Conservation (phyloP, 228 moss, liverwort and hornwort genomes). For the Sphagnum fallax region DNA sequence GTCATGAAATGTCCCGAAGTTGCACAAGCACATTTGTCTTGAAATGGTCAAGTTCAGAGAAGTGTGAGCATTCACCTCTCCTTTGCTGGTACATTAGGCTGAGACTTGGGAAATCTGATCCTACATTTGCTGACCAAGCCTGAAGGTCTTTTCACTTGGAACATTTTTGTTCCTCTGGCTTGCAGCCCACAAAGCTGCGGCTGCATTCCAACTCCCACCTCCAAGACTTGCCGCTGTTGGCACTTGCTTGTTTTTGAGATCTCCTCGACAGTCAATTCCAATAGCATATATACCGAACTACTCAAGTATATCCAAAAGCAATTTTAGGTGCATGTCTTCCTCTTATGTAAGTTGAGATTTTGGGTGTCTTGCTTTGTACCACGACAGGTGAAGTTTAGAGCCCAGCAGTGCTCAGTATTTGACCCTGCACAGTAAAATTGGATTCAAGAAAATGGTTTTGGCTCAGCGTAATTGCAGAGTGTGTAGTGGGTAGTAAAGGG, state of each 20-base stretch:
- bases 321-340: constrained; percentile 73
- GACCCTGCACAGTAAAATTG: too few species aligned
- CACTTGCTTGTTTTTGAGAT: constrained; percentile 39
- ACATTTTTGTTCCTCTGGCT: constrained; percentile 65
- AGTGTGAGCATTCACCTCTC: constrained; percentile 46
- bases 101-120: constrained; percentile 77
- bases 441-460: too few species aligned
- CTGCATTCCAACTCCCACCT: constrained; percentile 92
- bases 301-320: constrained; percentile 61
- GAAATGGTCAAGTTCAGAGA: not conserved
- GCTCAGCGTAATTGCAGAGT: too few species aligned
- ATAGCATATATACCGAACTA: not conserved
- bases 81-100: constrained; percentile 79
- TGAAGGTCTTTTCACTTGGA: constrained; percentile 73
- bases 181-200: constrained; percentile 88
- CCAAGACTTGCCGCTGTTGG: constrained; percentile 93
- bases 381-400: too few species aligned
- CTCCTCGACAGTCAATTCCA: too few species aligned
- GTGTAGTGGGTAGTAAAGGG: too few species aligned
- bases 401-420: too few species aligned
- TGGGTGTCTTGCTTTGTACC: constrained; percentile 47
- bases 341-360: constrained; percentile 73
- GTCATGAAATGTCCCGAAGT: not conserved
- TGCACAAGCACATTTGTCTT: not conserved
- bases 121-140: constrained; percentile 85